Conservation (phyloP, 371 early-diverging fungal species). For the Syncephalastrum contaminatum region DNA sequence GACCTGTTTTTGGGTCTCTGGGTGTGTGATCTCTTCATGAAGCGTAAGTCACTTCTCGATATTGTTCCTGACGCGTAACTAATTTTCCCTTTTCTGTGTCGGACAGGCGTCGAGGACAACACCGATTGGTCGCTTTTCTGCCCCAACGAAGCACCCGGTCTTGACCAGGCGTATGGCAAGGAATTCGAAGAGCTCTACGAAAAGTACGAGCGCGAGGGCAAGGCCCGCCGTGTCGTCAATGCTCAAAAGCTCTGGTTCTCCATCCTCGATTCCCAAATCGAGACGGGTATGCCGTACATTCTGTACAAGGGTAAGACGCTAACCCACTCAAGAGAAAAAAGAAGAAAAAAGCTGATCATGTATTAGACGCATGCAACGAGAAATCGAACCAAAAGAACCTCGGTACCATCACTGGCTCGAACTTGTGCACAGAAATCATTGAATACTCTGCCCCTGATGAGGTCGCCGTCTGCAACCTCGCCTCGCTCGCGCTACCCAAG, state of each 20-base stretch:
- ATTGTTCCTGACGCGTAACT: background rate
- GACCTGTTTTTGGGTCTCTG: constrained; percentile 95
- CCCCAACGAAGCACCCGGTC: constrained; percentile 87
- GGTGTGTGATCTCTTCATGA: constrained; percentile 97
- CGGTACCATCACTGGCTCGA: constrained; percentile 93
- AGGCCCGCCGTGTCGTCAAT: constrained; percentile 78
- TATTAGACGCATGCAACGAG: constrained; percentile 84
- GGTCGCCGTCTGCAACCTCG: constrained; percentile 98
- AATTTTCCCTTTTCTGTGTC: background rate
- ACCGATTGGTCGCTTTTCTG: constrained; percentile 96
- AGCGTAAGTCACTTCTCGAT: constrained; percentile 46
- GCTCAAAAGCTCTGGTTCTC: constrained; percentile 97
- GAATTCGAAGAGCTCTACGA: constrained; percentile 83
- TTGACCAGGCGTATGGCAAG: constrained; percentile 89
- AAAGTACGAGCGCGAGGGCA: constrained; percentile 79
- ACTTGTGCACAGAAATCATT: constrained; percentile 91
- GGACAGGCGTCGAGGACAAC: constrained; percentile 68
- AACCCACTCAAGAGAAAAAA: background rate
- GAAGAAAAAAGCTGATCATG: background rate
- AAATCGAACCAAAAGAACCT: constrained; percentile 98
- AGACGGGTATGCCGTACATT: constrained; percentile 98
- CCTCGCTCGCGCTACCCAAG: constrained; percentile 92
- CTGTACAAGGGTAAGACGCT: constrained; percentile 74
- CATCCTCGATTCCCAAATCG: constrained; percentile 93
- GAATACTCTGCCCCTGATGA: constrained; percentile 96